A percentile compares a stretch with the other conserved stretches of the same genome.
Conservation (phyloP, 2,329 filamentous ascomycete species). For the Ambrosiella beaveri region DNA sequence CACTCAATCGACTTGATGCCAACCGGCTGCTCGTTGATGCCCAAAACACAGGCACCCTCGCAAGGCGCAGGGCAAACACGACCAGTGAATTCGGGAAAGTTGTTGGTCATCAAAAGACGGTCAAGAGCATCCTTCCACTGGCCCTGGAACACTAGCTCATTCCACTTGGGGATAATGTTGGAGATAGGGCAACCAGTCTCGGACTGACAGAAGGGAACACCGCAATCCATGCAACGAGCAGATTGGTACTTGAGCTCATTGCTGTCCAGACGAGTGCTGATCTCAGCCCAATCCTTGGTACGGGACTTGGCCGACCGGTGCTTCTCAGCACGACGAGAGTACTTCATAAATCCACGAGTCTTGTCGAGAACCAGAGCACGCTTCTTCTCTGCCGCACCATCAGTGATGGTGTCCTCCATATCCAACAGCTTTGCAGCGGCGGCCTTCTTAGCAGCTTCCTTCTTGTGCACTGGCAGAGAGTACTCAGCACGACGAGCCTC, state of each 20-base stretch:
- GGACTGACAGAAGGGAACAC: slow-evolving; percentile 95
- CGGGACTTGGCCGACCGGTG: slow-evolving; percentile 72
- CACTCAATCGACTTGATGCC: slow-evolving; percentile 98
- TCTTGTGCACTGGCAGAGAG: slow-evolving; percentile 59
- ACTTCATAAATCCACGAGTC: slow-evolving; percentile 95
- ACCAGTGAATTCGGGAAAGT: slow-evolving; percentile 95
- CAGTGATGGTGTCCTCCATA: slow-evolving; percentile 80
- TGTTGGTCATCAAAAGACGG: slow-evolving; percentile 87
- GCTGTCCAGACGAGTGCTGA: slow-evolving; percentile 72
- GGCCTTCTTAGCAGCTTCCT: slow-evolving; percentile 24
- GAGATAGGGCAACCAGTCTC: slow-evolving; percentile 90
- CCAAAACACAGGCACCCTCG: slow-evolving; percentile 86
- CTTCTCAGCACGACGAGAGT: slow-evolving; percentile 80
- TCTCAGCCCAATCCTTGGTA: slow-evolving; percentile 84
- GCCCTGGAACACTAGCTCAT: slow-evolving; percentile 57
- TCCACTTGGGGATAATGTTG: slow-evolving; percentile 97
- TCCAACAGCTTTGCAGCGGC: slow-evolving; percentile 47
- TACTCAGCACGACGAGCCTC: slow-evolving; percentile 74
- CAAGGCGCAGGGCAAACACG: slow-evolving; percentile 94
- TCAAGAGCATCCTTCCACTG: slow-evolving; percentile 89
- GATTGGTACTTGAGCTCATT: slow-evolving; percentile 95
- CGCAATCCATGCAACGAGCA: slow-evolving; percentile 95
- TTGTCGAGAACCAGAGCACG: slow-evolving; percentile 88
- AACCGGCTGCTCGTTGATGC: slow-evolving; percentile 92
- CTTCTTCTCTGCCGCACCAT: slow-evolving; percentile 80